Evolutionary conservation across 306 rosid species (phyloP).

Genomic region (Malus sylvestris): DNA sequence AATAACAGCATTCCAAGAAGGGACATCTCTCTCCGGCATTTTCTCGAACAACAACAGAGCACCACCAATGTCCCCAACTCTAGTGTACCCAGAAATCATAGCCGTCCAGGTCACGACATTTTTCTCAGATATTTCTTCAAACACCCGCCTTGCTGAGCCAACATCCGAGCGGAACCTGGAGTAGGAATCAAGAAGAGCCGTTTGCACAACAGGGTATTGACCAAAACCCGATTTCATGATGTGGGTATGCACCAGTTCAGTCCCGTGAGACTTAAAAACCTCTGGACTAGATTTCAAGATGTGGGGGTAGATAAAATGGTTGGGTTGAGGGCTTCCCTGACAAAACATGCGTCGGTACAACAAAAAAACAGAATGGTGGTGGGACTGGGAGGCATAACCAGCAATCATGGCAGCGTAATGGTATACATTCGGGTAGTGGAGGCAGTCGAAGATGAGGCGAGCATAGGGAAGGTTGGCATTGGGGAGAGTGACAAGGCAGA

Average conservation of each 20-base stretch:
- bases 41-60: constrained; percentile 50
- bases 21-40: constrained; percentile 62
- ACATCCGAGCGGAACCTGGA: constrained; percentile 22
- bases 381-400: constrained; percentile 44
- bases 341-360: constrained; percentile 50
- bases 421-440: constrained; percentile 45
- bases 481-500: constrained; percentile 36
- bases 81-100: constrained; percentile 23
- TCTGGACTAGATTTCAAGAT: constrained; percentile 40
- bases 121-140: constrained; percentile 61
- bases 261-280: constrained; percentile 20
- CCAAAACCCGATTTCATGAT: constrained; percentile 56
- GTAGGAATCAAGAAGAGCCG: constrained; percentile 54
- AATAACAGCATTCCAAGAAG: constrained; percentile 75
- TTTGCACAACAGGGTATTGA: constrained; percentile 51
- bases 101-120: constrained; percentile 49
- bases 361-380: constrained; percentile 24
- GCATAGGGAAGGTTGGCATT: constrained; percentile 44
- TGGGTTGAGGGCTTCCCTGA: background rate
- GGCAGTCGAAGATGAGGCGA: constrained; percentile 46
- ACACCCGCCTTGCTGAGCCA: constrained; percentile 37
- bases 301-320: constrained; percentile 43
- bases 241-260: constrained; percentile 41
- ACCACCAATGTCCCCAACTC: constrained; percentile 46
- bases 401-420: constrained; percentile 70